Base-by-base conservation (phyloP, 768 basidiomycete genomes). In the Symmetrospora coprosmae region DNA sequence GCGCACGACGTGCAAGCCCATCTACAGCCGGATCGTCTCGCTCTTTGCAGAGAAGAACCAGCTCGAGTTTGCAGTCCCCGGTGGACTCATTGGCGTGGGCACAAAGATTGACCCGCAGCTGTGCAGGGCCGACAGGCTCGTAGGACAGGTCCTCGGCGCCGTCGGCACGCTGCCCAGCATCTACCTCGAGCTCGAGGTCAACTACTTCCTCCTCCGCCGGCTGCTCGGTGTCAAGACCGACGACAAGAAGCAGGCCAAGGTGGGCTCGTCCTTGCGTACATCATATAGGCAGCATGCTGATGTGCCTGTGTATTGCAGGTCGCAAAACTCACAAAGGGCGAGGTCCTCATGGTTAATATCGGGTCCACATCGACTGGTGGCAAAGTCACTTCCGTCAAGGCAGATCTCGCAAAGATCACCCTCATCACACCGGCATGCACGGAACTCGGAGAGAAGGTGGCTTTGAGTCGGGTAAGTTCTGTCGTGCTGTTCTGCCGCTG, bases 171-270 rank as follows among this genome's bases (percentile, higher is more conserved):
- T 96, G 39, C 92, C 92, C 1, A 82, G 85, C 64, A 87, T 99
- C 60, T 97, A 87, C 74, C 85, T 87, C 11, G 89, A 91, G 73
- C 78, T 91, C 55, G 88, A 91, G 73, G 89, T 91, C 71, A 86
- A 82, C 67, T 77, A 91, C 67, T 99, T 96, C 83, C 77, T 97
- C 31, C 84, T 99, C 33, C 86, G 94, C 62, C 82, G 94, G 62
- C 76, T 97, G 53, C 81, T 97, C n/a, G 92, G 94, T 71, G 94
- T 99, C 64, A 90, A 91, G 74, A 89, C 90, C 23, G 92, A 96
- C 73, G 94, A 97, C 76, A 94, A 91, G 77, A 99, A 96, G 73
- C 87, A 91, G 72, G 94, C 94, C 21, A 99, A 90, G 74, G 75
- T 56, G 21, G 21, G 25, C 6, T n/a, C n/a, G 28, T 21, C 19